phyloP scores from a whole-genome alignment of 2,329 filamentous ascomycete genomes.

The Colletotrichum navitas region DNA sequence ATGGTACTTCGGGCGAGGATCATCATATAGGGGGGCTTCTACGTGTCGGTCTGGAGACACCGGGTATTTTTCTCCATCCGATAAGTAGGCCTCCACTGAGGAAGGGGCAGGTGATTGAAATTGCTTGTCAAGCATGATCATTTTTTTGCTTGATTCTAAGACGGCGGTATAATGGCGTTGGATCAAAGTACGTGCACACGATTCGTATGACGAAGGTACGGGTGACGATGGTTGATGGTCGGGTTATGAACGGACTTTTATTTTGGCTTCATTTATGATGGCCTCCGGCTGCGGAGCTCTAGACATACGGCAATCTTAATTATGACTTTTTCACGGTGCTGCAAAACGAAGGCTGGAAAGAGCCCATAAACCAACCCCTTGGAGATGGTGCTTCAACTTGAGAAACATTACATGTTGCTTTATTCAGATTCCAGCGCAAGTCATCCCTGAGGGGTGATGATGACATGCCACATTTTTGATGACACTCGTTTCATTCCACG shows the following conservation, averaged over 20 bases:
- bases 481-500: neutral
- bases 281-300: neutral
- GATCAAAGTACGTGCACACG: constrained; percentile 43
- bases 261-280: constrained; percentile 2
- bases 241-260: neutral
- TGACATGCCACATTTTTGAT: neutral
- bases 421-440: neutral
- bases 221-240: constrained; percentile 17
- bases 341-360: neutral
- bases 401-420: neutral
- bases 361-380: neutral
- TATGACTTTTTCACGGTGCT: neutral
- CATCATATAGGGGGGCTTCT: neutral
- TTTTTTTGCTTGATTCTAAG: constrained; percentile 6
- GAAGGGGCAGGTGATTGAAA: constrained; percentile 1
- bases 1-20: constrained; percentile 15
- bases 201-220: constrained; percentile 40
- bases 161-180: constrained; percentile 31
- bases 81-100: neutral
- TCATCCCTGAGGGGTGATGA: no score
- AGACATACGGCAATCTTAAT: constrained; percentile 5
- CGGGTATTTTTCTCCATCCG: neutral
- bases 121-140: neutral
- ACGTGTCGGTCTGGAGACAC: constrained; percentile 5
- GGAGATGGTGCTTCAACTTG: constrained; percentile 2